Evolutionary conservation across 129 eudicot genomes (phyloP), one percentile per base, ranked within the genome.

Genomic region (Oenanthe sinensis): DNA sequence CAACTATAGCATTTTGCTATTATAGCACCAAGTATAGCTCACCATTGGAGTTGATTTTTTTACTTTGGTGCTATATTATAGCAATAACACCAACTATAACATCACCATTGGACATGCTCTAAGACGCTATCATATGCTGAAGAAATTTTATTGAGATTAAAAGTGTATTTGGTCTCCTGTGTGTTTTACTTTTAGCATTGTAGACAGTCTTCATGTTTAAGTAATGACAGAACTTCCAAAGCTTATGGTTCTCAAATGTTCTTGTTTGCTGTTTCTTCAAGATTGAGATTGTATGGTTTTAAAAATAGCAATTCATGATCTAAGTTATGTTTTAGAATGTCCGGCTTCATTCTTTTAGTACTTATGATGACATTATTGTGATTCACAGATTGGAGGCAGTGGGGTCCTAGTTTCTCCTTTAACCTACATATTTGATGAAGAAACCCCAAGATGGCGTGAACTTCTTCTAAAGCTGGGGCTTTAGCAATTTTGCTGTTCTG

Each of bases 401-500:
- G 98, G 98, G 52, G 98, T 93, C 78, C 71, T 93, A 81, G 81
- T 91, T 83, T 91, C 97, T 50, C 97, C 98, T 16, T 67, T 91
- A 77, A 93, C 98, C 85, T 93, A 93, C 82, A 93, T 93, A 44
- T 93, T 93, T 37, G 96, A 93, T 24, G 98, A 91, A 82, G 98
- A 93, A 83, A 91, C 96, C 73, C 97, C 98, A 39, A 88, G 98
- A 76, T 93, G 97, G 98, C 90, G 87, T 24, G 79, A 93, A 74
- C 91, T 93, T 77, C 97, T 93, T 65, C 74, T 80, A 36, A 88
- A 85, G 77, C 88, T 93, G 54, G 96, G 93, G 77, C 82, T 89
- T 40, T 91, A 82, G 72, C 62, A 36, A 60, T 48, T 50, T 43
- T 73, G 17, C 71, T 44, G 28, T 39, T 72, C 54, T 12, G 47